phyloP scores from a whole-genome alignment of 2,329 filamentous ascomycete species.

The Coniosporium tulheliwenetii region DNA sequence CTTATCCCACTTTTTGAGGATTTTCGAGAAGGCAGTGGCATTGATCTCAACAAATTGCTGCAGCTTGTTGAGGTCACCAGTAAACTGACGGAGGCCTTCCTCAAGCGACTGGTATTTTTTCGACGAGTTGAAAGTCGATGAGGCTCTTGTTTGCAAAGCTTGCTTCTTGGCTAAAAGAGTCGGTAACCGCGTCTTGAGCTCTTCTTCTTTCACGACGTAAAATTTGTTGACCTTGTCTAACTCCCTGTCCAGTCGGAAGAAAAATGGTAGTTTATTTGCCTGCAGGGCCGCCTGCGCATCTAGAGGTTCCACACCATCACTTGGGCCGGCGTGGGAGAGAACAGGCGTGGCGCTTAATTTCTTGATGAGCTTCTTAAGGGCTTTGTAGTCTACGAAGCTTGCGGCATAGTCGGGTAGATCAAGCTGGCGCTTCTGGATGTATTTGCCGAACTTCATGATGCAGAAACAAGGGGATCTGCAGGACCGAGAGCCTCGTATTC shows the following conservation, averaged over 20 bases:
- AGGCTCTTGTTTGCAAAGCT: slow-evolving; percentile 64
- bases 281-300: slow-evolving; percentile 84
- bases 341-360: slow-evolving; percentile 86
- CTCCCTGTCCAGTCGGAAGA: slow-evolving; percentile 94
- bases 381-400: slow-evolving; percentile 99
- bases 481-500: background rate
- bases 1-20: slow-evolving; percentile 99
- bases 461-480: slow-evolving; percentile 5
- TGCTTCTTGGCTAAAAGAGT: slow-evolving; percentile 92
- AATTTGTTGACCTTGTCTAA: slow-evolving; percentile 97
- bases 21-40: slow-evolving; percentile 94
- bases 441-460: slow-evolving; percentile 96
- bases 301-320: slow-evolving; percentile 18
- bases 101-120: slow-evolving; percentile 89
- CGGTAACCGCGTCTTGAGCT: slow-evolving; percentile 87
- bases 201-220: slow-evolving; percentile 94
- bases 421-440: slow-evolving; percentile 97
- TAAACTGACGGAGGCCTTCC: slow-evolving; percentile 95
- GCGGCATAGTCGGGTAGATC: slow-evolving; percentile 98
- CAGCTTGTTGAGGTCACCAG: slow-evolving; percentile 89
- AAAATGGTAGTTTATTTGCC: slow-evolving; percentile 96
- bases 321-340: slow-evolving; percentile 16
- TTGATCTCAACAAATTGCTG: slow-evolving; percentile 97
- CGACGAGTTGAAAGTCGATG: slow-evolving; percentile 69
- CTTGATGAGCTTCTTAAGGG: slow-evolving; percentile 98